These are phyloP conservation scores for Lotus japonicus DNA, from an alignment of 306 rosid species.

Conservation along the genomic window DNA sequence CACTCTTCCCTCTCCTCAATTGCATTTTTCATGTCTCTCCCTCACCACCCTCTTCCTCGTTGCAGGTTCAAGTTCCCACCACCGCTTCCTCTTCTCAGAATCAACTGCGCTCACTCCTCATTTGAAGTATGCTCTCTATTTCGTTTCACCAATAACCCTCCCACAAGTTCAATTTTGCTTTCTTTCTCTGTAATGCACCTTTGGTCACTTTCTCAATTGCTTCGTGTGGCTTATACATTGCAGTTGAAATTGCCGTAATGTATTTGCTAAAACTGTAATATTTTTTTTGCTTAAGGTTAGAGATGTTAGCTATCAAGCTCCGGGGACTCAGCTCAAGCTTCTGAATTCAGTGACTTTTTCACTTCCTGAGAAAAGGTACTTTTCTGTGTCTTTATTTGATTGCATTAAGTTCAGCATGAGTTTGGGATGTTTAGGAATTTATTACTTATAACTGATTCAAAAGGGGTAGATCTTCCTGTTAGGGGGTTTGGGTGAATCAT, in stretches of 20 bases:
- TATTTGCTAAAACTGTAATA: neutral
- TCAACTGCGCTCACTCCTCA: conserved; percentile 4
- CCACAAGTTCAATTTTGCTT: neutral
- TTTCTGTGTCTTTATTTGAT: neutral
- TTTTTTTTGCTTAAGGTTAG: conserved; percentile 44
- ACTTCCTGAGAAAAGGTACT: conserved; percentile 73
- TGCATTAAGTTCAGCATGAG: neutral
- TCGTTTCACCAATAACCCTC: neutral
- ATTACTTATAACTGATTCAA: neutral
- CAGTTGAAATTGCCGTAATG: neutral
- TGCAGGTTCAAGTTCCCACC: conserved; percentile 14
- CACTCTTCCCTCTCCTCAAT: neutral
- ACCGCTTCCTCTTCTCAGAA: neutral
- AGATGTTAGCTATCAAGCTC: conserved; percentile 78
- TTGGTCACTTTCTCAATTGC: neutral
- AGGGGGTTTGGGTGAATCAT: neutral
- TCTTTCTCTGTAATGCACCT: neutral
- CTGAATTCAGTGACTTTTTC: conserved; percentile 65
- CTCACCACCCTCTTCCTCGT: neutral
- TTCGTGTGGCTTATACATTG: neutral
- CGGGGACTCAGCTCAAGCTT: conserved; percentile 75
- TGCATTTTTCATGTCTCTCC: neutral
- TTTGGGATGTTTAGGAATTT: conserved; percentile 11
- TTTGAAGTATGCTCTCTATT: conserved; percentile 13
- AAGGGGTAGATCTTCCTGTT: neutral